phyloP scores from a whole-genome alignment of 192 early-diverging fungal species.

The Backusella australiensis region DNA sequence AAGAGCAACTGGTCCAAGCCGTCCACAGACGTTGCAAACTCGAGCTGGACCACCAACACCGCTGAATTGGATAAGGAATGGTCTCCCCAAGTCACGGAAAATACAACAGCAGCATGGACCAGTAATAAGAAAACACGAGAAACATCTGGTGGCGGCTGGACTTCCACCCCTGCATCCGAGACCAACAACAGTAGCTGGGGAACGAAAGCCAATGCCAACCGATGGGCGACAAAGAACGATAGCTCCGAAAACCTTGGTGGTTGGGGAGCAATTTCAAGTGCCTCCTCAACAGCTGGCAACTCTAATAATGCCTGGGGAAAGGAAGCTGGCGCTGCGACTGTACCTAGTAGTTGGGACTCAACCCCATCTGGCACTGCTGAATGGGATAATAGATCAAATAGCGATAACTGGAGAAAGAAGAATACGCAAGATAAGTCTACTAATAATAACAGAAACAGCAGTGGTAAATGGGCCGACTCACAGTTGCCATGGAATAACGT shows the following conservation, averaged over 20 bases:
- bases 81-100: not conserved
- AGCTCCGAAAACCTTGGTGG: slow-evolving; percentile 2
- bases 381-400: not conserved
- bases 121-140: not conserved
- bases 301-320: not conserved
- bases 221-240: not conserved
- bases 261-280: not conserved
- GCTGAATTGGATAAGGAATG: not conserved
- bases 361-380: not conserved
- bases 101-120: not conserved
- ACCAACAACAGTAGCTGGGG: slow-evolving; percentile 6
- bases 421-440: not conserved
- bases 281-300: not conserved
- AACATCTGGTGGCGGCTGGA: not conserved
- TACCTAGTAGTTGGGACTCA: not conserved
- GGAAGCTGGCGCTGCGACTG: not conserved
- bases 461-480: not conserved
- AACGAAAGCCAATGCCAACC: not conserved
- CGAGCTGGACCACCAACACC: not conserved
- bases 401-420: not conserved
- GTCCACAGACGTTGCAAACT: not conserved
- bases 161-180: not conserved
- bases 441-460: not conserved
- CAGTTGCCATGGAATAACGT: not conserved
- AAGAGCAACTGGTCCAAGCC: not conserved